Evolutionary conservation across 1,284 basidiomycete genomes (phyloP), one percentile per base, ranked within the genome.

Genomic region (Rhodotorula sp.): DNA sequence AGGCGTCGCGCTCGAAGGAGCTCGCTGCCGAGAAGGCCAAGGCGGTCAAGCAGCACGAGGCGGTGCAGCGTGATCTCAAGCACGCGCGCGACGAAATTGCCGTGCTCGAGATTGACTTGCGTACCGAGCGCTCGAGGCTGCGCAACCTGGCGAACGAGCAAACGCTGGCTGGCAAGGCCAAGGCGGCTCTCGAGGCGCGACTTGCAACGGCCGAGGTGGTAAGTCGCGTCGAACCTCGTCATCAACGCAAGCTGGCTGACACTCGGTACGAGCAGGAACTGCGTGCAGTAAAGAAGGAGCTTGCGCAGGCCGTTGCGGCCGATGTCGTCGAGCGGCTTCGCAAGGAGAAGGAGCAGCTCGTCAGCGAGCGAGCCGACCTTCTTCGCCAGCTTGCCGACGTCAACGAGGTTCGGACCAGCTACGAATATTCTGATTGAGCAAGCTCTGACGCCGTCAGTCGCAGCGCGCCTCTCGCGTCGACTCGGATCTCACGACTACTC

Each of bases 21-120:
- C 55, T 73, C 55, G 63, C 59, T 2, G 66, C 45, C 17, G 69
- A 75, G 42, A 75, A 75, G 64, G 56, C 66, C 4, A 62, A 46
- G 14, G 41, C 68, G 12, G 25, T 54, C 7, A 42, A 52, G 27
- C 72, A 77, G 50, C 67, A 61, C 64, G 84, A 81, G n/a, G 84
- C 85, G 62, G 81, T 87, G 9, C 85, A 90, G 80, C 84, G 80
- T 60, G 90, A 91, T 72, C 85, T 90, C 14, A 87, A 88, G 52
- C 85, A 84, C 61, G 89, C 90, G 3, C 89, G 86, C 75, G 81
- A 80, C 21, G 85, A 85, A 34, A 87, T 91, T 70, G 83, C 85
- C 5, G 88, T 89, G 19, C 85, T 92, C 8, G 90, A 92, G 77
- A 83, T 81, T 44, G 86, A 89, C 52, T 82, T 92, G 27, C 87